Evolutionary conservation across 2,329 filamentous ascomycete species (phyloP), one percentile per base, ranked within the genome.

Genomic region (Penicillium sp.): DNA sequence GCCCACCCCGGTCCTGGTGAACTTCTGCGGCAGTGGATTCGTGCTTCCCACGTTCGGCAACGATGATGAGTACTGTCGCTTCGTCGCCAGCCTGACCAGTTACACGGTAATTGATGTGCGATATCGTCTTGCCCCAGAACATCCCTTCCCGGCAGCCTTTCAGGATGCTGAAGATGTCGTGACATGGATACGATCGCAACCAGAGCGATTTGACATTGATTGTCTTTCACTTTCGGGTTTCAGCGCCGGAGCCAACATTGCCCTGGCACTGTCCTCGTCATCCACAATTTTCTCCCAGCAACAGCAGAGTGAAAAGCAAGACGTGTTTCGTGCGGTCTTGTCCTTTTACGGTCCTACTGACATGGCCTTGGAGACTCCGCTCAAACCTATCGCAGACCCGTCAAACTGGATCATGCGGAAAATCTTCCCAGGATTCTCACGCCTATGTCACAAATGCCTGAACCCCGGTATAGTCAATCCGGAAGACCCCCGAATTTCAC

Each of bases 231-330:
- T 75, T 1, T 68, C 64, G 1, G 74, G 74, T 8, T 76, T 76
- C 56, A 74, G 70, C 39, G 69, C 74, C 0, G 74, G 74, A 2
- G 74, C 46, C 0, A 75, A 69, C 39, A 62, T 76, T 22, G 69
- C 70, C 0, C 61, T 75, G 7, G 60, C 62, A 2, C 53, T 66
- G 2, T 53, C 64, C 3, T 63, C 57, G 22, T 56, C 57, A 5
- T 56, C 57, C 3, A 41, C 43, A 28, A 46, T 56, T 2, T 40
- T 68, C 44, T 25, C 28, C 8, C 38, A 14, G 38, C 22, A 41
- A 8, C 7, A 41, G 3, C 25, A 14, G 2, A 28, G 42, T 18
- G 36, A 46, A 18, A 44, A 43, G 35, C 16, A 39, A 13, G 44
- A 48, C 30, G 47, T 58, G 14, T 69, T 69, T 50, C 30, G 39